A percentile compares a stretch with the other conserved stretches of the same genome.
phyloP scores from a whole-genome alignment of 179 eudicot species.

The Silene noctiflora region DNA sequence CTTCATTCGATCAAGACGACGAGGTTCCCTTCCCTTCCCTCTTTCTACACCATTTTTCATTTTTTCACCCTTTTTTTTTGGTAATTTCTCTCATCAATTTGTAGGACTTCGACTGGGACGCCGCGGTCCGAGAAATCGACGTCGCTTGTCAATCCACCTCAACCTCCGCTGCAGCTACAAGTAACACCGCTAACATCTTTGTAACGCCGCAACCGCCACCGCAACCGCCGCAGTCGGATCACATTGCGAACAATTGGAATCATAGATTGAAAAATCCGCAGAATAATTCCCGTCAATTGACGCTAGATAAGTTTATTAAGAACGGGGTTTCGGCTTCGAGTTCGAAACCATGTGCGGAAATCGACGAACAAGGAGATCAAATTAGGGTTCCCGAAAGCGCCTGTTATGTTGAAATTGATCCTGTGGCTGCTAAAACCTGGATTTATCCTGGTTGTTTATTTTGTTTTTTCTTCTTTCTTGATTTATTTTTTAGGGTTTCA shows the following conservation, averaged over 20 bases:
- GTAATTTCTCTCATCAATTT: neutral
- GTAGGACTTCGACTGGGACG: constrained; percentile 90
- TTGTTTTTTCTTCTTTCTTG: neutral
- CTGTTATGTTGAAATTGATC: constrained; percentile 51
- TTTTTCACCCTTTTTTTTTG: neutral
- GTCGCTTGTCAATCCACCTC: constrained; percentile 44
- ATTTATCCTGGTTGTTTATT: constrained; percentile 68
- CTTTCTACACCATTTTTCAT: neutral
- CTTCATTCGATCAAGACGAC: constrained; percentile 50
- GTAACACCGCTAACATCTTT: constrained; percentile 17
- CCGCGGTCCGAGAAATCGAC: constrained; percentile 74
- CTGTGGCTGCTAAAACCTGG: constrained; percentile 83
- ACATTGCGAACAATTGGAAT: neutral
- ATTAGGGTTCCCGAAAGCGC: constrained; percentile 27
- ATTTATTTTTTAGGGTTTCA: constrained; percentile 11
- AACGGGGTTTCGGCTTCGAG: constrained; percentile 21
- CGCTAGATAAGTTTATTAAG: constrained; percentile 34
- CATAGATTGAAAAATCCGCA: constrained; percentile 15
- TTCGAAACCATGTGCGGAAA: constrained; percentile 17
- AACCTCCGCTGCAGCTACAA: constrained; percentile 11
- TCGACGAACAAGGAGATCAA: constrained; percentile 16
- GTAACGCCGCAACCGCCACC: constrained; percentile 2
- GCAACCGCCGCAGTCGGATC: neutral
- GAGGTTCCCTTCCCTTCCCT: constrained; percentile 28
- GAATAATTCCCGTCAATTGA: constrained; percentile 32